A percentile compares a stretch with the other conserved stretches of the same genome.
These are phyloP conservation scores for sorghum (Sorghum bicolor) DNA, from an alignment of 176 grass and related monocot genomes.

Conservation along the genomic window DNA sequence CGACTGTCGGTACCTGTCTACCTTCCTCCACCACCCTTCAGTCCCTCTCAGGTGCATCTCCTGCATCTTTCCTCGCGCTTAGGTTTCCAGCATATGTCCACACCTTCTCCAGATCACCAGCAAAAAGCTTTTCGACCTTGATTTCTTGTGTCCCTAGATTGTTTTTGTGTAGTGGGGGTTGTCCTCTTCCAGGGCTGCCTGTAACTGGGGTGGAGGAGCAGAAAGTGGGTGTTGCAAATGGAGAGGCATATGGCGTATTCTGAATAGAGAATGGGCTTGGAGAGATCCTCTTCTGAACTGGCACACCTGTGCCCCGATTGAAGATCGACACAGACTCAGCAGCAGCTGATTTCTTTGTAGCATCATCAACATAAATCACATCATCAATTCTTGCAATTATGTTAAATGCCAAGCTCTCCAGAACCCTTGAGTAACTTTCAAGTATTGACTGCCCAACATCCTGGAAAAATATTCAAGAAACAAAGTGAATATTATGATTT, in stretches of 20 bases:
- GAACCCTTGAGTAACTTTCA: conserved; percentile 92
- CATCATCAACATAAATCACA: conserved; percentile 83
- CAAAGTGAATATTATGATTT: neutral
- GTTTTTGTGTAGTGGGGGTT: conserved; percentile 46
- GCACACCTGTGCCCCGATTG: conserved; percentile 59
- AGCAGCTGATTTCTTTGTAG: conserved; percentile 67
- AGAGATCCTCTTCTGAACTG: conserved; percentile 83
- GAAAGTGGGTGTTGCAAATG: conserved; percentile 83
- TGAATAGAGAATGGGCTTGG: conserved; percentile 90
- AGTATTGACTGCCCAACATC: conserved; percentile 97
- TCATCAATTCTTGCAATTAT: conserved; percentile 91
- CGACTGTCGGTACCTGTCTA: conserved; percentile 10
- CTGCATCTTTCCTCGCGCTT: conserved; percentile 64
- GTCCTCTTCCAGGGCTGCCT: conserved; percentile 65
- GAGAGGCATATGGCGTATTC: conserved; percentile 74
- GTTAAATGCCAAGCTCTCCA: conserved; percentile 97
- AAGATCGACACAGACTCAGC: conserved; percentile 60
- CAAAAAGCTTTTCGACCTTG: conserved; percentile 56
- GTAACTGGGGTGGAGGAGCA: conserved; percentile 65
- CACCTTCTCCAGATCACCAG: conserved; percentile 71
- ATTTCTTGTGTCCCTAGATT: conserved; percentile 34
- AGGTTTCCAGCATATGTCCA: conserved; percentile 82
- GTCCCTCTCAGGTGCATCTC: conserved; percentile 78
- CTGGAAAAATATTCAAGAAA: conserved; percentile 47
- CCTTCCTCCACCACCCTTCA: conserved; percentile 29